phyloP scores from a whole-genome alignment of 495 filamentous ascomycete species.

The Neurospora sp. region DNA sequence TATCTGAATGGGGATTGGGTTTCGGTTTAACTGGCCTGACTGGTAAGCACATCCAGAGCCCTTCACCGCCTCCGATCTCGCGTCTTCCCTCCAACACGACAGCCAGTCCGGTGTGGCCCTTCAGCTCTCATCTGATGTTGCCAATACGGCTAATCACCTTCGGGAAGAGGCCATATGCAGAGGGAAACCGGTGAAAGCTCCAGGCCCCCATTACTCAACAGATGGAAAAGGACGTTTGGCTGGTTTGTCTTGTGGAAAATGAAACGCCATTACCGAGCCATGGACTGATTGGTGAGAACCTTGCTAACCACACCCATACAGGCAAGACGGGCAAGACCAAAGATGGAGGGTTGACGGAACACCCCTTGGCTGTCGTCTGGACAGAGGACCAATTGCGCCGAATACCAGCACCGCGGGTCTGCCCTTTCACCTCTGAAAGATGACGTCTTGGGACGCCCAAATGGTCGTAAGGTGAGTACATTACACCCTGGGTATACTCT shows the following conservation, averaged over 20 bases:
- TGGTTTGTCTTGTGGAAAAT: neutral
- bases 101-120: neutral
- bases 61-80: neutral
- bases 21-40: neutral
- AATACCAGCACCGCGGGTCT: neutral
- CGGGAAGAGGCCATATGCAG: neutral
- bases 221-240: neutral
- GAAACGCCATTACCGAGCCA: neutral
- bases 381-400: neutral
- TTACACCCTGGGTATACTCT: too few relatives aligned
- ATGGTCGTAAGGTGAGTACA: too few relatives aligned
- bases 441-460: neutral
- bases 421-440: neutral
- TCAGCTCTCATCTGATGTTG: neutral
- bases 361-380: neutral
- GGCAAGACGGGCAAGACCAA: neutral
- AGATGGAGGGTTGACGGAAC: neutral
- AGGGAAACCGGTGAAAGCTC: neutral
- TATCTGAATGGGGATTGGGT: neutral
- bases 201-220: neutral
- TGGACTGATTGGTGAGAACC: neutral
- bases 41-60: neutral
- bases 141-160: neutral
- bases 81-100: neutral
- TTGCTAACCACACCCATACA: neutral